Percentiles rank a stretch among this genome's conserved stretches.
Conservation (phyloP, 768 basidiomycete species). For the Dentipellis sp. region DNA sequence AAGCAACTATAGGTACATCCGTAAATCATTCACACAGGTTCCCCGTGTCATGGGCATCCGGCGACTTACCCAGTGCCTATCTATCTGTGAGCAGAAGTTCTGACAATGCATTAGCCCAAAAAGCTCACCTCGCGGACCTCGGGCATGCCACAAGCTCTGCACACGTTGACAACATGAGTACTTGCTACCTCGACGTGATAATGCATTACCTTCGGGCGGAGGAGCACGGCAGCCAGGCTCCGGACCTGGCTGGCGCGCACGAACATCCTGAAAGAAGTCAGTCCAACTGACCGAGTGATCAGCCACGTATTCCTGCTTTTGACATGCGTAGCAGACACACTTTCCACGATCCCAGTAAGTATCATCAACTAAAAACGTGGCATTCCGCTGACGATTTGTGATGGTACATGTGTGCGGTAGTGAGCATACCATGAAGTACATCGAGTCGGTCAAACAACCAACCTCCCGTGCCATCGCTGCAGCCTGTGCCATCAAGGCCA, state of each 20-base stretch:
- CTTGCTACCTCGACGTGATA: not conserved
- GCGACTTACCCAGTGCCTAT: constrained; percentile 53
- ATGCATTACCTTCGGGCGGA: constrained; percentile 46
- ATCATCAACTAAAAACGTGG: constrained; percentile 64
- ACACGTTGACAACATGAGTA: not conserved
- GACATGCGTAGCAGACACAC: constrained; percentile 26
- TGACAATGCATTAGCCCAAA: not conserved
- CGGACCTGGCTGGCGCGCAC: constrained; percentile 45
- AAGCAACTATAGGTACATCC: constrained; percentile 33
- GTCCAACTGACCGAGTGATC: constrained; percentile 37
- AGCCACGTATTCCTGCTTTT: not conserved
- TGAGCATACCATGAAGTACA: not conserved
- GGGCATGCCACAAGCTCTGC: constrained; percentile 70
- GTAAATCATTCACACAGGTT: not conserved
- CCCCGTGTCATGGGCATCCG: not conserved
- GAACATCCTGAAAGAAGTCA: constrained; percentile 54
- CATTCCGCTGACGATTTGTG: constrained; percentile 33
- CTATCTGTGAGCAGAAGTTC: constrained; percentile 7
- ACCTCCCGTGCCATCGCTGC: constrained; percentile 63
- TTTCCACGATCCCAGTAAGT: constrained; percentile 68
- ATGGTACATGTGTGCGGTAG: not conserved
- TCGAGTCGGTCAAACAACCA: constrained; percentile 9
- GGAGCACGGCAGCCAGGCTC: constrained; percentile 56
- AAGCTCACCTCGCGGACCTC: constrained; percentile 47
- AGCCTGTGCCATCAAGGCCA: constrained; percentile 58